Conservation (phyloP, 495 filamentous ascomycete species). For the Sordaria brevicollis region DNA sequence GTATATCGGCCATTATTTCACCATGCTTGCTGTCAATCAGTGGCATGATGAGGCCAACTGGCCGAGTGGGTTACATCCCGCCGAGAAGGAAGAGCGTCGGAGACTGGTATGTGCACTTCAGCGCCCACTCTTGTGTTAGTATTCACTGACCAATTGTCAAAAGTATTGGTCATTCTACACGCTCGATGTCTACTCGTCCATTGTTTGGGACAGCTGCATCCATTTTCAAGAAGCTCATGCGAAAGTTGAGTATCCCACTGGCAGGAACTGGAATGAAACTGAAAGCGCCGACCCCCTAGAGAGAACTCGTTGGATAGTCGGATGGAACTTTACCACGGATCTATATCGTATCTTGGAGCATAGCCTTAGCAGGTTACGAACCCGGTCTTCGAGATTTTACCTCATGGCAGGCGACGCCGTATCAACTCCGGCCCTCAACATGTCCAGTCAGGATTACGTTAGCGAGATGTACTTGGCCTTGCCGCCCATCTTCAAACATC, state of each 20-base stretch:
- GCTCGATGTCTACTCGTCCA: conserved; percentile 38
- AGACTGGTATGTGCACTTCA: conserved; percentile 27
- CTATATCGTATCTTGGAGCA: conserved; percentile 42
- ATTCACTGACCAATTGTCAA: conserved; percentile 1
- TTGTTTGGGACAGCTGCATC: conserved; percentile 38
- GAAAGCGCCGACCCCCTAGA: conserved; percentile 4
- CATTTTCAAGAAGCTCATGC: conserved; percentile 34
- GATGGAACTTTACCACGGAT: conserved; percentile 44
- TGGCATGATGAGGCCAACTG: conserved; percentile 42
- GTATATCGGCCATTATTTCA: conserved; percentile 37
- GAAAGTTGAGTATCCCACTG: conserved; percentile 33
- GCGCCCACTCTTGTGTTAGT: not conserved
- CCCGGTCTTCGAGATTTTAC: conserved; percentile 15
- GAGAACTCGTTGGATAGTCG: conserved; percentile 33
- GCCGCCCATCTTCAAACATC: conserved; percentile 29
- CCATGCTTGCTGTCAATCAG: conserved; percentile 31
- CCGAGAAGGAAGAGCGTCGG: conserved; percentile 38
- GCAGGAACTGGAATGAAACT: conserved; percentile 31
- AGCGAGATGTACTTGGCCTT: conserved; percentile 29
- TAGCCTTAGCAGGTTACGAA: conserved; percentile 21
- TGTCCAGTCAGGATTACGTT: conserved; percentile 29
- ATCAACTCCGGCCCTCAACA: conserved; percentile 10
- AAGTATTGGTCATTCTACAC: conserved; percentile 47
- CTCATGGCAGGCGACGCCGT: conserved; percentile 11
- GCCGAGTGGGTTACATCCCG: conserved; percentile 29